Base-by-base conservation (phyloP, 768 basidiomycete genomes). In the Cystofilobasidium capitatum region DNA sequence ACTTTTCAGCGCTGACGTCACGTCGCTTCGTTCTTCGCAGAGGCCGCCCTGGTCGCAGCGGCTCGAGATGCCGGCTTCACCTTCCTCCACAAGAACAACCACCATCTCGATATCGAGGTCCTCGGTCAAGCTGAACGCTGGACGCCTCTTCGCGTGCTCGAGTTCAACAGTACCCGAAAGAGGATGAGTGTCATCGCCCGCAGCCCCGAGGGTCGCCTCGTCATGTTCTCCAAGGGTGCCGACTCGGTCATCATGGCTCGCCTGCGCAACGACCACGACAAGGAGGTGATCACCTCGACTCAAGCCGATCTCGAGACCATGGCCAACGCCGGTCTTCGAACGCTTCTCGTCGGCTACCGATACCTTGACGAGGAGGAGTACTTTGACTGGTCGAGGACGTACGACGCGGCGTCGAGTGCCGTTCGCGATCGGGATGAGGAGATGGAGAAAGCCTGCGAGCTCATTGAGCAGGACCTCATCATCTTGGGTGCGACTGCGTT, bases 171-270 rank as follows among this genome's bases (percentile, higher is more conserved):
- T 72, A 86, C 91, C 55, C 81, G 94, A 70, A 99, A 98, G 79
- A 82, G 94, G 66, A 98, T 98, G 94, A 92, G 88, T 75, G 88
- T 91, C 54, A 79, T 97, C 68, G 85, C 91, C 51, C 88, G 94
- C 33, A 83, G 83, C 61, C 89, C 94, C 0, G 88, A 91, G 65
- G 90, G 91, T 22, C 80, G 81, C 7, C 79, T 96, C 69, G 80
- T 92, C 33, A 78, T 97, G 67, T 94, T 92, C 75, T 88, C 87
- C 83, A 98, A 97, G 78, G 94, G 94, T n/a, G 94, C 94, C 17
- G 94, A 98, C 77, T 88, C 85, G 71, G 91, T 98, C 73, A 88
- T 98, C 72, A 94, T 93, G 74, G 85, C 86, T 71, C 85, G 93
- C 14, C 82, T 98, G 3, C 82, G 83, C n/a, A 78, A 80, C 57